Evolutionary conservation across 202 grass and related monocot genomes (phyloP).

Genomic region (Panicum virgatum): DNA sequence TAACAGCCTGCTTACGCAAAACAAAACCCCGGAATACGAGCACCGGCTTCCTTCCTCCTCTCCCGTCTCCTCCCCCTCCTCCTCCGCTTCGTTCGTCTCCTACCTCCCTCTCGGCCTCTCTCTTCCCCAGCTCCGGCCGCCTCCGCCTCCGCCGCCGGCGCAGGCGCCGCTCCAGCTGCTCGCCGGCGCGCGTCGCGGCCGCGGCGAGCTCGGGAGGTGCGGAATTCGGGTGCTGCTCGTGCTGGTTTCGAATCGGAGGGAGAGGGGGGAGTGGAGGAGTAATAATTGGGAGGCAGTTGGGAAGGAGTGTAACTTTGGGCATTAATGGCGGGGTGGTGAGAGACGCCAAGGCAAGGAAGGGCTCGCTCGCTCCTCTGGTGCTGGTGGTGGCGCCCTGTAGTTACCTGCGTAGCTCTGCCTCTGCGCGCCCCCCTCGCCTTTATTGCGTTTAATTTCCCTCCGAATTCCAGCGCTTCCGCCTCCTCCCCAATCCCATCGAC

Average conservation of each 20-base stretch:
- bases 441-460: conserved; percentile 74
- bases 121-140: conserved; percentile 51
- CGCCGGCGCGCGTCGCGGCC: background rate
- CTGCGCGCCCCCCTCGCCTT: conserved; percentile 22
- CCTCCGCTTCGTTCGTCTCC: background rate
- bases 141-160: too few species aligned
- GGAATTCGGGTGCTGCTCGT: conserved; percentile 1
- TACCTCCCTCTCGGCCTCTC: conserved; percentile 1
- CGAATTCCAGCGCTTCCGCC: conserved; percentile 50
- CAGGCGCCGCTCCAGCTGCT: too few species aligned
- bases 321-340: conserved; percentile 58
- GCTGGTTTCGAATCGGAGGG: conserved; percentile 42
- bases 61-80: too few species aligned
- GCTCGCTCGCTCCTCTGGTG: background rate
- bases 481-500: conserved; percentile 37
- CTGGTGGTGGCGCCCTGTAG: conserved; percentile 42
- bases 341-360: background rate
- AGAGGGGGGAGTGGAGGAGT: background rate
- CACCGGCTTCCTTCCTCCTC: conserved; percentile 29
- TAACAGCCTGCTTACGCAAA: conserved; percentile 41
- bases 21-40: conserved; percentile 15
- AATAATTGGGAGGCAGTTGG: conserved; percentile 62
- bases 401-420: conserved; percentile 40
- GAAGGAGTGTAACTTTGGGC: conserved; percentile 54
- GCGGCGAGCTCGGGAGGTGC: conserved; percentile 16